Evolutionary conservation across 495 filamentous ascomycete species (phyloP).

Genomic region (Aspergillus bertholletiae): DNA sequence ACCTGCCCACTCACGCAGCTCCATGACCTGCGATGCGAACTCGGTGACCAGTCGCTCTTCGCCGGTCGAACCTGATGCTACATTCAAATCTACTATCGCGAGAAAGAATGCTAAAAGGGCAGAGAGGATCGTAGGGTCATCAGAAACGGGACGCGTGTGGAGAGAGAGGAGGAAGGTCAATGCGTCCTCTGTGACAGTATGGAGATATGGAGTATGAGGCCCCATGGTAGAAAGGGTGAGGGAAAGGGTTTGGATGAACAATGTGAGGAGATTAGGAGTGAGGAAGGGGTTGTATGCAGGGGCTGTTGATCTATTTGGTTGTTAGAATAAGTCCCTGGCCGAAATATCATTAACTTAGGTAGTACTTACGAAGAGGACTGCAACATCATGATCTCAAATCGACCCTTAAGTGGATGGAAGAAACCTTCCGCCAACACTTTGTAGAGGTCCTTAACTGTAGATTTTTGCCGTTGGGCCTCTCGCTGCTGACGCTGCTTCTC

Average conservation of each 20-base stretch:
- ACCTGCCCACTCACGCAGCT: constrained; percentile 44
- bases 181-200: constrained; percentile 42
- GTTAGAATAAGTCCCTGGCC: constrained; percentile 8
- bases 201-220: constrained; percentile 41
- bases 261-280: constrained; percentile 43
- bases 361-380: constrained; percentile 37
- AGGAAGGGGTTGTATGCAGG: constrained; percentile 38
- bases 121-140: constrained; percentile 62
- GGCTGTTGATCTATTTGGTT: constrained; percentile 25
- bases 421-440: constrained; percentile 72
- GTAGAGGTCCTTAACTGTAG: constrained; percentile 71
- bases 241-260: constrained; percentile 50
- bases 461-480: constrained; percentile 38
- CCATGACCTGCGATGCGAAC: constrained; percentile 36
- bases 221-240: constrained; percentile 49
- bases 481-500: constrained; percentile 57
- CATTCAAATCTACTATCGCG: constrained; percentile 80
- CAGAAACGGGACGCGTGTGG: constrained; percentile 38
- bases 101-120: constrained; percentile 76
- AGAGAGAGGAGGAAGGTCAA: constrained; percentile 44
- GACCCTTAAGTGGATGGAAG: constrained; percentile 69
- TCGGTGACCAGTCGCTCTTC: constrained; percentile 64
- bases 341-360: not conserved
- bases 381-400: constrained; percentile 45
- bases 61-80: constrained; percentile 49